These are phyloP conservation scores for Aspergillus sp. DNA, from an alignment of 2,329 filamentous ascomycete genomes.

Conservation along the genomic window DNA sequence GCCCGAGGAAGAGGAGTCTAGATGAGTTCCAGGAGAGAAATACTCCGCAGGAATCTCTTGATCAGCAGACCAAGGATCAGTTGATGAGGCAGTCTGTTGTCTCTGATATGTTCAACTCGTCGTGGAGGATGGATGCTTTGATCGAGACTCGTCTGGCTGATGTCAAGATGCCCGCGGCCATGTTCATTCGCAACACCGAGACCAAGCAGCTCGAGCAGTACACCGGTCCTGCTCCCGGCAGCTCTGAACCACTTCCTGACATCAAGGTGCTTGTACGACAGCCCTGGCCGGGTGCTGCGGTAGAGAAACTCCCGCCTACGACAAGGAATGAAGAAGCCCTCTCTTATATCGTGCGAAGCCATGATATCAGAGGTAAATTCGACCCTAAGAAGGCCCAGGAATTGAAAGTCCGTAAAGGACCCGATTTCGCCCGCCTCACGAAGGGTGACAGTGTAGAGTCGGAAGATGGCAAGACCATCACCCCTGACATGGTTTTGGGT, in stretches of 20 bases:
- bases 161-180: constrained; percentile 62
- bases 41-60: constrained; percentile 5
- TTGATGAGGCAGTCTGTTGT: constrained; percentile 59
- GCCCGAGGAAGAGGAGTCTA: constrained; percentile 43
- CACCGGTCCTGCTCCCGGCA: constrained; percentile 60
- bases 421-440: constrained; percentile 57
- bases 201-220: constrained; percentile 66
- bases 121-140: constrained; percentile 68
- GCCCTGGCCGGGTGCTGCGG: constrained; percentile 70
- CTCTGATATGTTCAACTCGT: constrained; percentile 73
- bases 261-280: constrained; percentile 67
- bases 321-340: constrained; percentile 63
- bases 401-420: constrained; percentile 59
- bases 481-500: constrained; percentile 81
- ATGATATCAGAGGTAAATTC: constrained; percentile 77
- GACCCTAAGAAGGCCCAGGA: constrained; percentile 58
- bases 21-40: constrained; percentile 42
- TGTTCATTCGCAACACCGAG: constrained; percentile 62
- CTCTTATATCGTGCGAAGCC: constrained; percentile 80
- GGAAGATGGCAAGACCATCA: constrained; percentile 64
- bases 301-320: constrained; percentile 64
- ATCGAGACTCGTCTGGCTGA: constrained; percentile 61
- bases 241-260: constrained; percentile 50
- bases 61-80: constrained; percentile 36
- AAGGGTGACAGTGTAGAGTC: constrained; percentile 60